Evolutionary conservation across 345 rosid genomes (phyloP).

Genomic region (Salix viminalis): DNA sequence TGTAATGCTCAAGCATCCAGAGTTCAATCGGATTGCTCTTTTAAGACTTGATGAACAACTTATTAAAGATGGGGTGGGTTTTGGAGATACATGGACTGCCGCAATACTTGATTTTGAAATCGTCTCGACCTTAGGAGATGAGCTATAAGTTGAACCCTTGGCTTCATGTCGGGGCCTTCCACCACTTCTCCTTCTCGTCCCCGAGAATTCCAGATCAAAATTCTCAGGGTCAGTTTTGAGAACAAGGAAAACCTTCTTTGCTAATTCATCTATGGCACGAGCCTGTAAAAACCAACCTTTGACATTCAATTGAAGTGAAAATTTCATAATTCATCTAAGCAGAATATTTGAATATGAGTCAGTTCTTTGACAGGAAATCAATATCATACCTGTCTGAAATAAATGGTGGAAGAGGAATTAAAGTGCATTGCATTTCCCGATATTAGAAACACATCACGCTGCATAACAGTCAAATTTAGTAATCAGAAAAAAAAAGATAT

Average conservation of each 20-base stretch:
- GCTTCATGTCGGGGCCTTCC: slow-evolving; percentile 30
- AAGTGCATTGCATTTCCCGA: slow-evolving; percentile 60
- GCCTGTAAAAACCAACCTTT: slow-evolving; percentile 38
- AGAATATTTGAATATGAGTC: slow-evolving; percentile 5
- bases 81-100: slow-evolving; percentile 15
- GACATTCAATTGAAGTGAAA: slow-evolving; percentile 7
- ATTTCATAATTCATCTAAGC: not conserved
- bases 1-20: slow-evolving; percentile 5
- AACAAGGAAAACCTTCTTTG: slow-evolving; percentile 49
- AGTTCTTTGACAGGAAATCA: not conserved
- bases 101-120: slow-evolving; percentile 15
- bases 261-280: slow-evolving; percentile 52
- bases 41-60: slow-evolving; percentile 20
- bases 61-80: slow-evolving; percentile 6
- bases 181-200: slow-evolving; percentile 36
- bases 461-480: slow-evolving; percentile 14
- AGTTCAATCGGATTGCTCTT: slow-evolving; percentile 14
- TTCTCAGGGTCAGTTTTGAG: slow-evolving; percentile 46
- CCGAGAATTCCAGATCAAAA: slow-evolving; percentile 40
- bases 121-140: slow-evolving; percentile 22
- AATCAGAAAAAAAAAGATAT: slow-evolving; percentile 11
- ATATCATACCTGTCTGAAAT: slow-evolving; percentile 51
- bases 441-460: slow-evolving; percentile 56
- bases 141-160: slow-evolving; percentile 16
- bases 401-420: slow-evolving; percentile 48